These are phyloP conservation scores for Arctostaphylos glauca DNA, from an alignment of 148 eudicot genomes.

Conservation along the genomic window DNA sequence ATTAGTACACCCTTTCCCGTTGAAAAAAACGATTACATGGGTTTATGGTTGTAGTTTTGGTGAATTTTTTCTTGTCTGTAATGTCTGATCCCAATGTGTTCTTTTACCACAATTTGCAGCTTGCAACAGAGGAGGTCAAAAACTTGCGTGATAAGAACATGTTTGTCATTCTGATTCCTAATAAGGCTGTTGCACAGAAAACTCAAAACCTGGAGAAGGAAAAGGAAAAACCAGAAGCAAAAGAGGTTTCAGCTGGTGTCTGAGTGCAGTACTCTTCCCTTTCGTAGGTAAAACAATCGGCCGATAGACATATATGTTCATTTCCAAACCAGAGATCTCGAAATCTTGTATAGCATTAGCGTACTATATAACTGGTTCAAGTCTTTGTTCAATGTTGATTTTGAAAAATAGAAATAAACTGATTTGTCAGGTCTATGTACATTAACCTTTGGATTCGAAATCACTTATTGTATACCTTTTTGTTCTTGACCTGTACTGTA, in stretches of 20 bases:
- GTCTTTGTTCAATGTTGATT: background rate
- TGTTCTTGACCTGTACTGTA: too few relatives aligned
- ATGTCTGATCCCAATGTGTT: background rate
- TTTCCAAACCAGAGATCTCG: slow-evolving; percentile 11
- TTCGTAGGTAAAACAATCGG: too few relatives aligned
- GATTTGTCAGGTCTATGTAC: background rate
- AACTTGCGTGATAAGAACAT: slow-evolving; percentile 70
- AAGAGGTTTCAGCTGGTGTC: slow-evolving; percentile 61
- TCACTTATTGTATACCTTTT: too few relatives aligned
- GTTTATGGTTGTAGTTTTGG: background rate
- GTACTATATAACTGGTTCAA: slow-evolving; percentile 27
- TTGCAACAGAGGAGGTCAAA: slow-evolving; percentile 74
- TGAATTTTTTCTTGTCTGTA: background rate
- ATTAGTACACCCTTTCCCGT: background rate
- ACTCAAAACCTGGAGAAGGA: slow-evolving; percentile 60
- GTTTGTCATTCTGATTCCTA: slow-evolving; percentile 68
- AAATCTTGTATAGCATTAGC: slow-evolving; percentile 40
- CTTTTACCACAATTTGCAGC: slow-evolving; percentile 38
- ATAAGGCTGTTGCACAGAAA: slow-evolving; percentile 63
- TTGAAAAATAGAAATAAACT: slow-evolving; percentile 12
- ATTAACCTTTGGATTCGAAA: background rate
- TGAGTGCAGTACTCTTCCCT: background rate
- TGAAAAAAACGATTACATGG: background rate
- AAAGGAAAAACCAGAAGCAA: slow-evolving; percentile 37
- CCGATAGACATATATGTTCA: background rate